phyloP scores from a whole-genome alignment of 768 basidiomycete genomes.

The Suillus hirtellus region DNA sequence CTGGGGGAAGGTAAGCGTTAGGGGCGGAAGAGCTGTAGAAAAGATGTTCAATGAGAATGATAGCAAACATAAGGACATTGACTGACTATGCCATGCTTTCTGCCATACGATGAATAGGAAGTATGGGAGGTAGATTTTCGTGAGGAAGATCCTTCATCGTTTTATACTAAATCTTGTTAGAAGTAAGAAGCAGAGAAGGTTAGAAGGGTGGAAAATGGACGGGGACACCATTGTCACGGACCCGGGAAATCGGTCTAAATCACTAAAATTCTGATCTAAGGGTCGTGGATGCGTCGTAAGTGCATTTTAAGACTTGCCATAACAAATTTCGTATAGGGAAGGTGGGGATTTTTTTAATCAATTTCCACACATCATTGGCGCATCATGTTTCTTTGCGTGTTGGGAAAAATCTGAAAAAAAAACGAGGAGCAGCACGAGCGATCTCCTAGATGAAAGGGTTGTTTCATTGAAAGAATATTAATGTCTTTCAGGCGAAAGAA shows the following conservation, averaged over 20 bases:
- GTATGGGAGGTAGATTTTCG: conserved; percentile 39
- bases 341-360: conserved; percentile 47
- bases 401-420: conserved; percentile 20
- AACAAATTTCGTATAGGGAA: conserved; percentile 41
- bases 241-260: conserved; percentile 47
- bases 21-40: conserved; percentile 37
- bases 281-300: conserved; percentile 58
- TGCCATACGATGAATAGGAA: conserved; percentile 41
- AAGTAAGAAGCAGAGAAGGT: conserved; percentile 34
- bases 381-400: conserved; percentile 27
- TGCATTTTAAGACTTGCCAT: conserved; percentile 41
- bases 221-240: conserved; percentile 42
- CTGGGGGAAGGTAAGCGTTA: conserved; percentile 42
- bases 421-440: conserved; percentile 3
- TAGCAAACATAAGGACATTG: conserved; percentile 14
- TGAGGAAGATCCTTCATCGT: conserved; percentile 42
- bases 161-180: conserved; percentile 46
- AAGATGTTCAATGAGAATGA: conserved; percentile 20
- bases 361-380: conserved; percentile 32
- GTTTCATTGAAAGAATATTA: neutral
- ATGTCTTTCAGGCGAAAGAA: conserved; percentile 5
- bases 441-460: conserved; percentile 2
- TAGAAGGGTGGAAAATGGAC: conserved; percentile 41
- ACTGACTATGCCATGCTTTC: conserved; percentile 59
- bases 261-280: conserved; percentile 71